These are phyloP conservation scores for Barnettozyma hawaiiensis DNA, from an alignment of 1,139 yeast genomes.

Conservation along the genomic window DNA sequence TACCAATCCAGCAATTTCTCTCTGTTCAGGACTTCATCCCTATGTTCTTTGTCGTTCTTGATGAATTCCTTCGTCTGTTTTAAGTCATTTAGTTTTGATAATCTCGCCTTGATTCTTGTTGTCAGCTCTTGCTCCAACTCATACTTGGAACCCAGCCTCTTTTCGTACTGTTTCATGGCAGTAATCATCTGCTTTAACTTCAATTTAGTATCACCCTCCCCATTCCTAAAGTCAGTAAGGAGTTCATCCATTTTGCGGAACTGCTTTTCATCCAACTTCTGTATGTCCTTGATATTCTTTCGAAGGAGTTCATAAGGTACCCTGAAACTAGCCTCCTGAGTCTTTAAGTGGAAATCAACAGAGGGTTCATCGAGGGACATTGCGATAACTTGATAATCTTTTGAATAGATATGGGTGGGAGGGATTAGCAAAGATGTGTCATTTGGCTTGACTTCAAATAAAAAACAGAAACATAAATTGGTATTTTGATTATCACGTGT, in stretches of 20 bases:
- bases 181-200: constrained; percentile 33
- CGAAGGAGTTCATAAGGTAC: constrained; percentile 57
- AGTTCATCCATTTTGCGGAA: constrained; percentile 40
- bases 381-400: background rate
- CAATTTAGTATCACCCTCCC: constrained; percentile 25
- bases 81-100: constrained; percentile 33
- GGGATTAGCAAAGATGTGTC: background rate
- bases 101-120: constrained; percentile 38
- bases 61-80: constrained; percentile 28
- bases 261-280: constrained; percentile 52
- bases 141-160: constrained; percentile 37
- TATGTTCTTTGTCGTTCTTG: constrained; percentile 18
- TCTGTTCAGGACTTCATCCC: constrained; percentile 27
- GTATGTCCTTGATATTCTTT: constrained; percentile 52
- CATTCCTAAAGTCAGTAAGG: constrained; percentile 31
- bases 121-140: constrained; percentile 47
- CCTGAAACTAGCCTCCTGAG: constrained; percentile 49
- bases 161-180: constrained; percentile 43
- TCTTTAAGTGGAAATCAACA: constrained; percentile 36
- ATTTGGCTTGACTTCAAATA: too few species aligned
- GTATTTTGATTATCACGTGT: background rate
- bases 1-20: constrained; percentile 50
- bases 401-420: too few species aligned
- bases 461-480: too few species aligned
- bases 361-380: constrained; percentile 30